Conservation (phyloP, 164 flowering plant genomes). For the Buxus sempervirens region DNA sequence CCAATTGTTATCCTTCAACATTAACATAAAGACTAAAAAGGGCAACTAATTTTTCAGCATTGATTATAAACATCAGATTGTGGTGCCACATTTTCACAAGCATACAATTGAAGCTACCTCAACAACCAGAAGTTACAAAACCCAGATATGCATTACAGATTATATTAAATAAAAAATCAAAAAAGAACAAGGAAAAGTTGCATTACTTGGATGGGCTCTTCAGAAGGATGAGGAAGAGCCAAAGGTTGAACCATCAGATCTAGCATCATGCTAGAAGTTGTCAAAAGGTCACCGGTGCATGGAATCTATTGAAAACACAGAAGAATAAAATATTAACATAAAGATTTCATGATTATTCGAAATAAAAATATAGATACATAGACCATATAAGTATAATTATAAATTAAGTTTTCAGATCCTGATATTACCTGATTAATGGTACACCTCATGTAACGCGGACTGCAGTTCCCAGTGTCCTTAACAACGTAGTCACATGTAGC, state of each 20-base stretch:
- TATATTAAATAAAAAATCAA: neutral
- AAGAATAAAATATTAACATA: neutral
- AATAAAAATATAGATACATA: neutral
- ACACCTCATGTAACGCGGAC: conserved; percentile 97
- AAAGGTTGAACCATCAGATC: conserved; percentile 92
- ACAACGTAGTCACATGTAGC: conserved; percentile 86
- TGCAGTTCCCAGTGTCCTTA: conserved; percentile 93
- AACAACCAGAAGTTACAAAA: neutral
- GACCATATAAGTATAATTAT: neutral
- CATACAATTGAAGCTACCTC: too few species aligned
- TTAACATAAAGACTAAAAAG: neutral
- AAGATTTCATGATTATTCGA: neutral
- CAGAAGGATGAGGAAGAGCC: conserved; percentile 97
- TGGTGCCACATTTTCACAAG: neutral
- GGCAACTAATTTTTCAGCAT: neutral
- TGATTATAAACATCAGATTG: neutral
- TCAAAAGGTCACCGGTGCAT: conserved; percentile 79
- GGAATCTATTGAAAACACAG: conserved; percentile 59
- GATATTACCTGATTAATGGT: conserved; percentile 80
- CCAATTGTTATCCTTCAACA: too few species aligned
- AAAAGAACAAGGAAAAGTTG: neutral
- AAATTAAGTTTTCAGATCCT: neutral
- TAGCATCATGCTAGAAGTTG: conserved; percentile 92
- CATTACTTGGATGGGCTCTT: conserved; percentile 91
- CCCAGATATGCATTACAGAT: neutral